phyloP scores from a whole-genome alignment of 2,329 filamentous ascomycete genomes.

The Talaromyces funiculosus region DNA sequence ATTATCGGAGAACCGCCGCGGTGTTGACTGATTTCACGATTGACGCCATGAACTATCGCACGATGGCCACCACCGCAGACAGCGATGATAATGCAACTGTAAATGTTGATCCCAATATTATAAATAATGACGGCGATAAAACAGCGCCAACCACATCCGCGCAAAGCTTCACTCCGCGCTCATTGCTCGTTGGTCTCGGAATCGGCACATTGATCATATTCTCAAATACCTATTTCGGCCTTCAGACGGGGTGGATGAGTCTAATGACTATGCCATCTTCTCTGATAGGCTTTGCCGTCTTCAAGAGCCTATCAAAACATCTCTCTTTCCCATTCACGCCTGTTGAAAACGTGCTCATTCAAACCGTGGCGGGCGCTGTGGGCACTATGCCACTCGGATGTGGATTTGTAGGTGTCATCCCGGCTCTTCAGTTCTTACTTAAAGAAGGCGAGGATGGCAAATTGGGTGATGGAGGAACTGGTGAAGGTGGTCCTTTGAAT shows the following conservation, averaged over 20 bases:
- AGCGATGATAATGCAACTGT: background rate
- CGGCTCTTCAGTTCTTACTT: conserved; percentile 82
- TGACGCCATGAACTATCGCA: conserved; percentile 31
- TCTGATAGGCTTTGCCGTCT: conserved; percentile 89
- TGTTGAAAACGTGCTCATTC: conserved; percentile 92
- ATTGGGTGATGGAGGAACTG: conserved; percentile 61
- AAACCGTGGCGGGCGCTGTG: conserved; percentile 91
- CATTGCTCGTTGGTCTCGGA: conserved; percentile 68
- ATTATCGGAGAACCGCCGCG: background rate
- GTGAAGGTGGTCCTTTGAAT: conserved; percentile 72
- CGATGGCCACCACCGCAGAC: conserved; percentile 15
- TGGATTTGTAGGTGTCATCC: conserved; percentile 91
- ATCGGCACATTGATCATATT: conserved; percentile 92
- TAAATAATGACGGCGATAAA: background rate
- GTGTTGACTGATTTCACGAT: background rate
- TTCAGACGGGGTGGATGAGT: conserved; percentile 78
- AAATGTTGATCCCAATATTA: background rate
- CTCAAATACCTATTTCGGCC: conserved; percentile 97
- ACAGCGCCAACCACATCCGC: conserved; percentile 22
- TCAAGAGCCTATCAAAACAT: conserved; percentile 69
- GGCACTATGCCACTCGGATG: conserved; percentile 95
- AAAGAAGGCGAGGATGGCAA: conserved; percentile 72
- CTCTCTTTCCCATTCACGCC: conserved; percentile 80
- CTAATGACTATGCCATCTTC: conserved; percentile 97
- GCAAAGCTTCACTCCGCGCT: conserved; percentile 75